Conservation (phyloP, 306 rosid genomes). For the Astragalus glycyphyllos region DNA sequence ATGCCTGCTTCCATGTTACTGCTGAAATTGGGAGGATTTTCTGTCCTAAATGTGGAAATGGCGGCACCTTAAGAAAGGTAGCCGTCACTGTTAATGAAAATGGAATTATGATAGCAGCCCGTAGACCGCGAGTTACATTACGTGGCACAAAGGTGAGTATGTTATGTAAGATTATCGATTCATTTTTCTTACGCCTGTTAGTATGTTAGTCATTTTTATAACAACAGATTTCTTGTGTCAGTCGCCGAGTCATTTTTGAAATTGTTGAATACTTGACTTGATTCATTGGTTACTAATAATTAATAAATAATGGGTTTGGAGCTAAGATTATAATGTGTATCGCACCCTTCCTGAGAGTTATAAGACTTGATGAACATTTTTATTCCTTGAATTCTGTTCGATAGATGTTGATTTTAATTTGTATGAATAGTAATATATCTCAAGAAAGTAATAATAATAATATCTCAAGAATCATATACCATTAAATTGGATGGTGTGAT, state of each 20-base stretch:
- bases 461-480: background rate
- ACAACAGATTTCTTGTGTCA: background rate
- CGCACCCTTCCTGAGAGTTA: slow-evolving; percentile 10
- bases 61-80: slow-evolving; percentile 95
- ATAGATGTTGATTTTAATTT: slow-evolving; percentile 31
- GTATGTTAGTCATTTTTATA: slow-evolving; percentile 6
- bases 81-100: slow-evolving; percentile 98
- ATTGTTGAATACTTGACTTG: slow-evolving; percentile 24
- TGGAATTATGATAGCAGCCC: slow-evolving; percentile 77
- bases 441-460: background rate
- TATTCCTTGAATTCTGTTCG: background rate
- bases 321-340: slow-evolving; percentile 17
- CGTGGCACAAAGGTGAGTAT: slow-evolving; percentile 93
- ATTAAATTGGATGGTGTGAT: slow-evolving; percentile 1
- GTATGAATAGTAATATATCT: background rate
- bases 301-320: slow-evolving; percentile 14
- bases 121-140: slow-evolving; percentile 69
- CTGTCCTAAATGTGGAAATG: slow-evolving; percentile 97
- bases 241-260: slow-evolving; percentile 2
- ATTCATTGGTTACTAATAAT: slow-evolving; percentile 1
- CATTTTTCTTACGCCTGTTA: slow-evolving; percentile 8
- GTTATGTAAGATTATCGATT: slow-evolving; percentile 21
- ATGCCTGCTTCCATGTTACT: slow-evolving; percentile 85
- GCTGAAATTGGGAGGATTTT: slow-evolving; percentile 87
- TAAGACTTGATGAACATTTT: slow-evolving; percentile 2